These are phyloP conservation scores for Talaromyces wortmannii DNA, from an alignment of 495 filamentous ascomycete species.

Conservation along the genomic window DNA sequence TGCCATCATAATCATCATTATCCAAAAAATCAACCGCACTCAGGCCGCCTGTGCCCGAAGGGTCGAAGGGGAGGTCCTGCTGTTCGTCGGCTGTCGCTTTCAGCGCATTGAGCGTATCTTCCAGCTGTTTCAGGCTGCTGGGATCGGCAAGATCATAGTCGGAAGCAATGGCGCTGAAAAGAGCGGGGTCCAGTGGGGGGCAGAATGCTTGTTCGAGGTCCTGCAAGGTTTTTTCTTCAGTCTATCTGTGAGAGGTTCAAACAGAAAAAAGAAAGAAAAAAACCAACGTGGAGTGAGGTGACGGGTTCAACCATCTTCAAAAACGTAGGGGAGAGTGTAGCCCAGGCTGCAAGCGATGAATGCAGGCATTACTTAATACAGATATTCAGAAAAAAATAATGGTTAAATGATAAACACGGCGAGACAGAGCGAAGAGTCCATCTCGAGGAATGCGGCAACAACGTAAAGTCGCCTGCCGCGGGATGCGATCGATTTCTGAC, in stretches of 20 bases:
- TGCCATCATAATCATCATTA: constrained; percentile 7
- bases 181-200: constrained; percentile 55
- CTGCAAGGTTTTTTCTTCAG: constrained; percentile 9
- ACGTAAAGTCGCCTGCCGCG: too few species aligned
- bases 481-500: too few species aligned
- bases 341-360: background rate
- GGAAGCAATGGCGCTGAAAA: constrained; percentile 56
- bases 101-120: constrained; percentile 48
- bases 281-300: background rate
- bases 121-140: constrained; percentile 42
- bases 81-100: constrained; percentile 55
- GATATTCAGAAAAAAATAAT: background rate
- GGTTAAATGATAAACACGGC: too few species aligned
- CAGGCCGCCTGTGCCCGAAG: constrained; percentile 57
- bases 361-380: background rate
- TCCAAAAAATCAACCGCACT: constrained; percentile 16
- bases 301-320: background rate
- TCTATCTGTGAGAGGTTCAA: background rate
- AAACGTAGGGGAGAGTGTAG: background rate
- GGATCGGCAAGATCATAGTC: constrained; percentile 55
- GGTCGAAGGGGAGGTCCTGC: constrained; percentile 67
- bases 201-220: constrained; percentile 47
- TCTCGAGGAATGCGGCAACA: too few species aligned
- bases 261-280: background rate
- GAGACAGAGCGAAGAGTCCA: too few species aligned